Base-by-base conservation (phyloP, 1,284 basidiomycete species). In the Athelia sp. region DNA sequence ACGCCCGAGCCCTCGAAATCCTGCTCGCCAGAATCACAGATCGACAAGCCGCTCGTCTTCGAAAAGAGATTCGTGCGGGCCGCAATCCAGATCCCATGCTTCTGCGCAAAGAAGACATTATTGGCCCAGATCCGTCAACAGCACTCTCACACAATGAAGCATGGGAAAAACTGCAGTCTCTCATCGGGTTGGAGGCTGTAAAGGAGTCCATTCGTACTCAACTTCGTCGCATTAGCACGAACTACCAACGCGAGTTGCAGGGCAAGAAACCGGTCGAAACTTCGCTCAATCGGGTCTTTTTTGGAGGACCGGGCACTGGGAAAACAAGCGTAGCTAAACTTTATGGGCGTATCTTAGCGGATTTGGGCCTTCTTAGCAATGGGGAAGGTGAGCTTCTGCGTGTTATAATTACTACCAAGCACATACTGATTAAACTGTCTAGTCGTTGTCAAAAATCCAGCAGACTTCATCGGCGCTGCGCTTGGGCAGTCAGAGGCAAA, bases 291-390 rank as follows among this genome's bases (percentile, higher is more conserved):
- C 73, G 79, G 15, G 77, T 81, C 1, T 83, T 85, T 58, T 57
- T 82, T 13, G 83, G 82, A 1, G 76, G 74, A 1, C 84, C 83
- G 2, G 82, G 82, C 1, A 85, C 83, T 1, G 83, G 83, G 0
- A 85, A 85, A 58, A 85, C 82, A 2, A 78, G 82, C 0, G 82
- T 86, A 0, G 82, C 81, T 2, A 77, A 78, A 55, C 57, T 82
- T 15, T 85, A 85, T 52, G 83, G 83, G 1, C 71, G 72, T 51
- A 77, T 85, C 48, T 62, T 86, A 3, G 72, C 73, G 0, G 81
- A 84, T 51, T 59, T 86, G 0, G 76, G 77, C 6, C 61, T 86
- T 36, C 59, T 85, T 18, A 83, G 79, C 58, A 83, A 82, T 44
- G 80, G 80, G 14, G 83, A 85, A 77, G 81, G 83, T 82, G 54